Percentiles rank a stretch among this genome's conserved stretches.
Evolutionary conservation across 768 basidiomycete genomes (phyloP).

Genomic region (Phanerodontia chrysosporium): DNA sequence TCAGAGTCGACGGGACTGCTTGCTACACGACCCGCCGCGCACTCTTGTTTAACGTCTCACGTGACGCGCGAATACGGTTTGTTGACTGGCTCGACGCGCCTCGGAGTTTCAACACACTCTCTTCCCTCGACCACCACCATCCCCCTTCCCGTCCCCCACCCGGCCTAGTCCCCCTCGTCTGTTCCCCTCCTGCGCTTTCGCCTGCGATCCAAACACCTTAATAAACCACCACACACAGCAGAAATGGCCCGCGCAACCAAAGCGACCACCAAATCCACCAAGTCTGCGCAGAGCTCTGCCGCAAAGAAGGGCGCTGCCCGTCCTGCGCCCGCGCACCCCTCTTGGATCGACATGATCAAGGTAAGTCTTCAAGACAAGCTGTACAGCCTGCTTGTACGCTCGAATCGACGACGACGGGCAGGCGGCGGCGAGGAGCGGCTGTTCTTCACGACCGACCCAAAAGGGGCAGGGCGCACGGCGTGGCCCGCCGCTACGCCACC

Average conservation of each 20-base stretch:
- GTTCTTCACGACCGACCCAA: conserved; percentile 22
- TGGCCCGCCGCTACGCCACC: conserved; percentile 27
- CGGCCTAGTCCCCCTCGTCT: conserved; percentile 17
- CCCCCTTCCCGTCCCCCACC: conserved; percentile 27
- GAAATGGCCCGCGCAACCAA: conserved; percentile 34
- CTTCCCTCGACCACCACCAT: conserved; percentile 45
- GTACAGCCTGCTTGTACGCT: conserved; percentile 14
- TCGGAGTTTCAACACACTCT: conserved; percentile 31
- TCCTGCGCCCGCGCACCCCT: conserved; percentile 43
- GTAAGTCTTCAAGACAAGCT: conserved; percentile 33
- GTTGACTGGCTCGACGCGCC: conserved; percentile 30
- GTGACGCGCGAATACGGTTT: conserved; percentile 32
- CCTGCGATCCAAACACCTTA: conserved; percentile 6
- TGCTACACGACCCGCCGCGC: conserved; percentile 2
- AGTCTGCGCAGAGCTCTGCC: conserved; percentile 42
- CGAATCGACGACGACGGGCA: not conserved
- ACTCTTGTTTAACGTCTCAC: conserved; percentile 22
- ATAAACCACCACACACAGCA: conserved; percentile 27
- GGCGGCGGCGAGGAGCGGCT: conserved; percentile 9
- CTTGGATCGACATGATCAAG: conserved; percentile 81
- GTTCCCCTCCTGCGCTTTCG: conserved; percentile 11
- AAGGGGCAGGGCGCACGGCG: conserved; percentile 42
- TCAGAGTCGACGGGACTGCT: not conserved
- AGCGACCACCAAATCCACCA: conserved; percentile 22
- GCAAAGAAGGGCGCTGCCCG: conserved; percentile 41